Conservation (phyloP, 306 rosid species). For the Gastrolobium bilobum region DNA sequence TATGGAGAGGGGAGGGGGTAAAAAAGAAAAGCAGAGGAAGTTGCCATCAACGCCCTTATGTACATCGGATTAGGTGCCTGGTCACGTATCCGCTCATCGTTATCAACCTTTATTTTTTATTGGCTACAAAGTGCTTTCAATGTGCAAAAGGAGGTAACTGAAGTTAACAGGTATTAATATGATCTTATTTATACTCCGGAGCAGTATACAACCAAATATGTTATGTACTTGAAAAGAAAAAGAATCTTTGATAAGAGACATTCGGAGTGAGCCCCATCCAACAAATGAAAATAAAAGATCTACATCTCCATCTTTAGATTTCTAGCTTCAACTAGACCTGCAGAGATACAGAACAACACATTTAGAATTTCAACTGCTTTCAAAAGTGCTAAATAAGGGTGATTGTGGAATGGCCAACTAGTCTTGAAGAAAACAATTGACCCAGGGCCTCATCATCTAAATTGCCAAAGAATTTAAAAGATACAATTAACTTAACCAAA, state of each 20-base stretch:
- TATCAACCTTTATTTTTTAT: background rate
- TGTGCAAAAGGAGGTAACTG: constrained; percentile 22
- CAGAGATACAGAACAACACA: constrained; percentile 14
- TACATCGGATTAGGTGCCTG: constrained; percentile 26
- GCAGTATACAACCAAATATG: constrained; percentile 72
- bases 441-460: constrained; percentile 14
- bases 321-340: constrained; percentile 73
- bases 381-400: background rate
- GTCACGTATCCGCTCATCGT: constrained; percentile 11
- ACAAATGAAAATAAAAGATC: constrained; percentile 51
- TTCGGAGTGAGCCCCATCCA: constrained; percentile 54
- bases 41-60: background rate
- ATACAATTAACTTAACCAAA: constrained; percentile 3
- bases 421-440: constrained; percentile 21
- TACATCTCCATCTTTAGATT: constrained; percentile 84
- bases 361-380: constrained; percentile 28
- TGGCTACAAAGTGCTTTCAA: background rate
- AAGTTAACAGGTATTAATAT: constrained; percentile 51
- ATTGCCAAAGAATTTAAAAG: background rate
- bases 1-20: background rate
- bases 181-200: constrained; percentile 64
- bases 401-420: background rate
- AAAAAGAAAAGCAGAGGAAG: background rate
- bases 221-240: constrained; percentile 62
- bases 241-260: constrained; percentile 55